These are phyloP conservation scores for Kwoniella bestiolae DNA, from an alignment of 768 basidiomycete species.

Conservation along the genomic window DNA sequence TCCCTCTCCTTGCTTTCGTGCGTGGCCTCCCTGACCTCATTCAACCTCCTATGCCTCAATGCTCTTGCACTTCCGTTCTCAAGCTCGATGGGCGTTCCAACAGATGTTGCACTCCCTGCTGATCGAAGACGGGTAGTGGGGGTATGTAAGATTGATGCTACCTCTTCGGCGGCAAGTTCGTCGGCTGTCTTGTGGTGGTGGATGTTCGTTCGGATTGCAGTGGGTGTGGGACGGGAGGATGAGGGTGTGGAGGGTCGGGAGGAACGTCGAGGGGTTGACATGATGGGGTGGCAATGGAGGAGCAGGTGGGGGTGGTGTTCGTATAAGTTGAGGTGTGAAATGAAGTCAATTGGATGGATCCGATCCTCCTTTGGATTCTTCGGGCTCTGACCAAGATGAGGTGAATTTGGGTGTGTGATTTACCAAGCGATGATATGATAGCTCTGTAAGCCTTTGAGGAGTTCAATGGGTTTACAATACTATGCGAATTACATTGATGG, in stretches of 20 bases:
- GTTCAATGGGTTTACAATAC: no score
- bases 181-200: constrained; percentile 40
- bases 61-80: constrained; percentile 19
- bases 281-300: neutral
- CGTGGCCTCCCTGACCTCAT: constrained; percentile 7
- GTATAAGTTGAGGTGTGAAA: no score
- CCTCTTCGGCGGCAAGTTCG: constrained; percentile 39
- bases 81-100: neutral
- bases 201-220: constrained; percentile 17
- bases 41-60: constrained; percentile 15
- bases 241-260: constrained; percentile 17
- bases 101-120: neutral
- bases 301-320: neutral
- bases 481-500: no score
- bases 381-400: no score
- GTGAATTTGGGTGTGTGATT: no score
- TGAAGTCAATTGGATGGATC: no score
- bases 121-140: constrained; percentile 2
- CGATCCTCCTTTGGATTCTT: no score
- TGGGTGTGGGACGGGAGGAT: constrained; percentile 10
- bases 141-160: constrained; percentile 21
- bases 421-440: no score
- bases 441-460: no score
- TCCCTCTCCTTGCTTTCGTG: constrained; percentile 10
- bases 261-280: constrained; percentile 32